A percentile compares a stretch with the other conserved stretches of the same genome.
phyloP scores from a whole-genome alignment of 176 grass and related monocot species.

The Aegilops bicornis region DNA sequence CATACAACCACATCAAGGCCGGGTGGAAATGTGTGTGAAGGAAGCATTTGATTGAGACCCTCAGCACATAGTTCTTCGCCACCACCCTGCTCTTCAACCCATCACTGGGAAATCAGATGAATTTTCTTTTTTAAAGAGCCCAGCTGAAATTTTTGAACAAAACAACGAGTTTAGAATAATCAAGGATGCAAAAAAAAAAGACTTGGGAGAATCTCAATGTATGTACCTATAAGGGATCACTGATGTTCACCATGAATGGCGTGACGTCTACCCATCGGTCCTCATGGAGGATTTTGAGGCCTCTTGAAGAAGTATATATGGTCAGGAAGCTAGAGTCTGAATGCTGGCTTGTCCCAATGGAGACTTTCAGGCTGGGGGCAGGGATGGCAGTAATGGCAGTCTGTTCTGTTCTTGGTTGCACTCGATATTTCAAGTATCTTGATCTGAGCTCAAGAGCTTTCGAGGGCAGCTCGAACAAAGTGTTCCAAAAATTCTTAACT shows the following conservation, averaged over 20 bases:
- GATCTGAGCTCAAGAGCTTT: slow-evolving; percentile 43
- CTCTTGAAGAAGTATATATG: slow-evolving; percentile 51
- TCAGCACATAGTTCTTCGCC: too few relatives aligned
- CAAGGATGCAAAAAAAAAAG: too few relatives aligned
- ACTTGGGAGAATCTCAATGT: neutral
- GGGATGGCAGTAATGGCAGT: slow-evolving; percentile 55
- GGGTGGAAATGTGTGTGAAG: too few relatives aligned
- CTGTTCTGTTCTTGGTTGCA: slow-evolving; percentile 51
- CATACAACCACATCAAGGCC: too few relatives aligned
- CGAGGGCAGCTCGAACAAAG: slow-evolving; percentile 41
- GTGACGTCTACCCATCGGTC: slow-evolving; percentile 44
- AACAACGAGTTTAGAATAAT: neutral
- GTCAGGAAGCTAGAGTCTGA: neutral
- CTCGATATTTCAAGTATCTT: slow-evolving; percentile 45
- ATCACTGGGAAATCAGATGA: too few relatives aligned
- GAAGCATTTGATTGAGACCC: too few relatives aligned
- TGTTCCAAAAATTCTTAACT: slow-evolving; percentile 43
- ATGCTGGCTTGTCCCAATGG: slow-evolving; percentile 35
- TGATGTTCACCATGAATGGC: slow-evolving; percentile 51
- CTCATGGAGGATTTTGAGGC: slow-evolving; percentile 51
- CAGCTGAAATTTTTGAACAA: neutral
- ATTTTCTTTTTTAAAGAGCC: too few relatives aligned
- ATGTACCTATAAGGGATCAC: slow-evolving; percentile 46
- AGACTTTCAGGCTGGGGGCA: slow-evolving; percentile 49
- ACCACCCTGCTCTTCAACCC: too few relatives aligned